phyloP scores from a whole-genome alignment of 495 filamentous ascomycete species.

The Astrocystis sublimbata region DNA sequence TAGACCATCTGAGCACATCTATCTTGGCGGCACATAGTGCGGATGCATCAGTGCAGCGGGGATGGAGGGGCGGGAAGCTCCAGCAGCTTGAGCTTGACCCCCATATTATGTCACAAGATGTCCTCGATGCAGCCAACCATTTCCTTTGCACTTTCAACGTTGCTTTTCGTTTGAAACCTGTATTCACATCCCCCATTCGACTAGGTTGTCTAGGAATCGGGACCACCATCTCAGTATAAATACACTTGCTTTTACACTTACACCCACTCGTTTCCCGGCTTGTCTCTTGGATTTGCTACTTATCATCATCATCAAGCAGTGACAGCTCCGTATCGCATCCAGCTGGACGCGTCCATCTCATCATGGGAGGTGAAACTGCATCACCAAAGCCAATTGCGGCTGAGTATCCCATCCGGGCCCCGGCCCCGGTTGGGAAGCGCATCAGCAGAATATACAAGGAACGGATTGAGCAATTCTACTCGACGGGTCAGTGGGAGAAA shows the following conservation, averaged over 20 bases:
- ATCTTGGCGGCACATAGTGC: too few species aligned
- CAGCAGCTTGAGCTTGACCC: not conserved
- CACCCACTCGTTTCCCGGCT: not conserved
- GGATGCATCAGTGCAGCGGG: too few species aligned
- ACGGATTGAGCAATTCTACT: constrained; percentile 78
- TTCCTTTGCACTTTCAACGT: not conserved
- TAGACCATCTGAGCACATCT: not conserved
- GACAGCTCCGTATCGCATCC: not conserved
- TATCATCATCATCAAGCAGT: constrained; percentile 6
- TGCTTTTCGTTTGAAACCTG: not conserved
- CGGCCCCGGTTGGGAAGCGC: constrained; percentile 68
- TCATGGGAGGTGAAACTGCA: constrained; percentile 45
- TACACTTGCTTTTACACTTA: not conserved
- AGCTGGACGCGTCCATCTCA: constrained; percentile 8
- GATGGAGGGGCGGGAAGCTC: constrained; percentile 3
- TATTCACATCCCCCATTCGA: not conserved
- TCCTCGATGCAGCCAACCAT: not conserved
- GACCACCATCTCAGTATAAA: not conserved
- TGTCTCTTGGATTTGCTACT: constrained; percentile 3
- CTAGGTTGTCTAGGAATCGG: not conserved
- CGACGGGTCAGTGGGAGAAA: constrained; percentile 74
- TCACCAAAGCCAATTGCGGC: constrained; percentile 33
- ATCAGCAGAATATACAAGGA: constrained; percentile 86
- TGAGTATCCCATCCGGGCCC: constrained; percentile 50
- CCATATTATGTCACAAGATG: not conserved